Evolutionary conservation across 345 rosid species (phyloP), one percentile per base, ranked within the genome.

Genomic region (Brassica rapa): DNA sequence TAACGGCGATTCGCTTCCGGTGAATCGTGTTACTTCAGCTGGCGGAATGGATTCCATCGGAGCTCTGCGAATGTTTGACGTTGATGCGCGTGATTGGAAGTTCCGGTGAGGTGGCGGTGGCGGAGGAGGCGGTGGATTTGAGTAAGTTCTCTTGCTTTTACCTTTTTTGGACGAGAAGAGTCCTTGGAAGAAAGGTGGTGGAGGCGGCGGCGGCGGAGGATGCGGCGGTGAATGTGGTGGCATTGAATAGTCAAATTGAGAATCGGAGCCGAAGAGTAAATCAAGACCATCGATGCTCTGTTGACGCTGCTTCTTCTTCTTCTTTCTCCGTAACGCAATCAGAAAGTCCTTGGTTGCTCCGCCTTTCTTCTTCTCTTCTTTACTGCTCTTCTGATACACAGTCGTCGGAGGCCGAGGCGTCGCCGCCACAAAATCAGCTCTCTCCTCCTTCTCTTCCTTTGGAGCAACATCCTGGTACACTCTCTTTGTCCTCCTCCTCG

Each of bases 211-310:
- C 0, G 85, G 85, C 1, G 89, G 73, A 69, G 73, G 73, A 55
- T 53, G 83, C 4, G 88, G 87, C 0, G 87, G 87, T 0, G 89
- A 89, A n/a, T n/a, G n/a, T n/a, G n/a, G n/a, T n/a, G n/a, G n/a
- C n/a, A n/a, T n/a, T n/a, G n/a, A n/a, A n/a, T n/a, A n/a, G n/a
- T n/a, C n/a, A n/a, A n/a, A n/a, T n/a, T n/a, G n/a, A n/a, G n/a
- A n/a, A 30, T 69, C 63, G 14, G 82, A 83, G 53, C 83, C 71
- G 72, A 93, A 87, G 68, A 93, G 86, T 73, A 80, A 66, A 16
- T 85, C 97, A 4, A 93, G 91, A 66, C 87, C 89, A 62, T 91
- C 98, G 21, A 88, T 85, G 78, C 98, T 93, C 75, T 85, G 89
- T 81, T 93, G 96, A 63, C 97, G 80, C 66, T 85, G 96, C 68